Base-by-base conservation (phyloP, 495 filamentous ascomycete genomes). In the Hypoxylon crocopeplum region DNA sequence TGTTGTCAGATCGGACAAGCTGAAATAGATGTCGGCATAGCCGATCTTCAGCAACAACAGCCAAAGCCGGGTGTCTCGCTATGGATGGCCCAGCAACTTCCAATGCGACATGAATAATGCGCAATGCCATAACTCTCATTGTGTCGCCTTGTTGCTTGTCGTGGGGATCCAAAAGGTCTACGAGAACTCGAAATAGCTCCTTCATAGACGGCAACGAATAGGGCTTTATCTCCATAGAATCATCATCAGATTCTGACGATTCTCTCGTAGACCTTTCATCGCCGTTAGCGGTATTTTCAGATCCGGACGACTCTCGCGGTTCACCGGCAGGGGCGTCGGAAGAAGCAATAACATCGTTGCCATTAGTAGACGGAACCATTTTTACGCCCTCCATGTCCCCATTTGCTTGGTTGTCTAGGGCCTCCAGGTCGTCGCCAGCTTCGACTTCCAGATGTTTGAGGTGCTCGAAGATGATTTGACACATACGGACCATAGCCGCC, bases 401-500 rank as follows among this genome's bases (percentile, higher is more conserved):
- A 59, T 86, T 85, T 12, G 82, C 82, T 41, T 84, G 77, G 59
- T 80, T 74, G 65, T 88, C 84, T 57, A 87, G 60, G 32, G 82
- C 78, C 27, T 84, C 78, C 40, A 78, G 62, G 66, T 88, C 79
- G 63, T 84, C 79, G 34, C 83, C 80, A 38, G 82, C 79, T 68
- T 90, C 85, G 27, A 87, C 81, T 65, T 97, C 90, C 13, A 98
- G 75, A 57, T 90, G 82, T 59, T 97, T 95, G 27, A 99, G 74
- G 27, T 95, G 86, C 73, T 90, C 88, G 71, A 99, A 99, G 45
- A 98, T 94, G 53, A 93, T 89, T 73, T 98, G 95, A 69, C 93
- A 97, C 93, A 99, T 99, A 56, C 89, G 89, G 48, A 97, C 88
- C 95, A 98, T 98, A 49, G 91, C 88, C 72, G 96, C 94, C 71